These are phyloP conservation scores for Dunaliella primolecta DNA, from an alignment of 139 green algal species.

Conservation along the genomic window DNA sequence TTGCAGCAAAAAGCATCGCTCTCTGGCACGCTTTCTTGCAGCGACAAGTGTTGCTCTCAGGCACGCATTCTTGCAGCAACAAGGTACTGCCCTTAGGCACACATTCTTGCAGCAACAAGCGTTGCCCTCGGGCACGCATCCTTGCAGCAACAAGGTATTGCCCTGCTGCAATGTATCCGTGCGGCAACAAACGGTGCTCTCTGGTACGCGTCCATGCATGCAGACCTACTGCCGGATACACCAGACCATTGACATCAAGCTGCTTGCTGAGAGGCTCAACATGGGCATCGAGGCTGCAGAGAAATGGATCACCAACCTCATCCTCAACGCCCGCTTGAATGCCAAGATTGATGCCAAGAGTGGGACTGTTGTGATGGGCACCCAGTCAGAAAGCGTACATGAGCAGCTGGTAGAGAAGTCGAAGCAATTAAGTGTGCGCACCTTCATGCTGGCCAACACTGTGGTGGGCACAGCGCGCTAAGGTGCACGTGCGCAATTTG, in stretches of 20 bases:
- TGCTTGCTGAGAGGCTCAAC: conserved; percentile 82
- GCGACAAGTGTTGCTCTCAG: too few species aligned
- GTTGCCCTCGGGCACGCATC: too few species aligned
- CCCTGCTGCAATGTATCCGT: too few species aligned
- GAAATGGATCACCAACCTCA: conserved; percentile 95
- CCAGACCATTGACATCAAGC: conserved; percentile 86
- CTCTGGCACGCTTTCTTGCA: too few species aligned
- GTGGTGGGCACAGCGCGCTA: conserved; percentile 52
- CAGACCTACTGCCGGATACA: conserved; percentile 73
- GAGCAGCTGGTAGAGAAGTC: conserved; percentile 83
- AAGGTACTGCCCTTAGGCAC: too few species aligned
- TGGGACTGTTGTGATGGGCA: conserved; percentile 93
- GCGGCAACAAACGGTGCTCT: too few species aligned
- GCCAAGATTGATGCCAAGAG: conserved; percentile 94
- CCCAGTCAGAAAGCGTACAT: conserved; percentile 59
- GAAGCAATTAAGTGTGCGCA: conserved; percentile 79
- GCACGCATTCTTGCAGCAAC: too few species aligned
- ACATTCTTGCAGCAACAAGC: too few species aligned
- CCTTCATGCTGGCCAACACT: conserved; percentile 87
- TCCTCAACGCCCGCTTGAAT: conserved; percentile 89
- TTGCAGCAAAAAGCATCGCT: too few species aligned
- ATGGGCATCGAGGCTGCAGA: conserved; percentile 82
- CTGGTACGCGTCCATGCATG: too few species aligned
- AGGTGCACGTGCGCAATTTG: too few species aligned
- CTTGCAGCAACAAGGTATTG: too few species aligned